Percentiles rank a stretch among this genome's conserved stretches.
These are phyloP conservation scores for Entomortierella lignicola DNA, from an alignment of 192 early-diverging fungal genomes.

Conservation along the genomic window DNA sequence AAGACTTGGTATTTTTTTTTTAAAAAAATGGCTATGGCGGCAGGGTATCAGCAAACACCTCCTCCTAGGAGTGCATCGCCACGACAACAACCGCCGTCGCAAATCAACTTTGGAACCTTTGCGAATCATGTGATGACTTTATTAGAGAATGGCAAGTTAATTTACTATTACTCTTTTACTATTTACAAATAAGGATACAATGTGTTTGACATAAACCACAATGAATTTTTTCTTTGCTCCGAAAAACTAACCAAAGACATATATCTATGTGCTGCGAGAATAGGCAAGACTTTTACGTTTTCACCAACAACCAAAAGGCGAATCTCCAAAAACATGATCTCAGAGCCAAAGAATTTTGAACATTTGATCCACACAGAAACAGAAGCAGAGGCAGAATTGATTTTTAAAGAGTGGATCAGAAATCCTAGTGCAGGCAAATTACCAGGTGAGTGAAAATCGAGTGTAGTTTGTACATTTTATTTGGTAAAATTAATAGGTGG, in stretches of 20 bases:
- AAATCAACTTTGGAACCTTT: constrained; percentile 53
- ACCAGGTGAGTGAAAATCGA: too few species aligned
- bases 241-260: background rate
- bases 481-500: too few species aligned
- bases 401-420: constrained; percentile 52
- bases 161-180: too few species aligned
- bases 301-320: constrained; percentile 36
- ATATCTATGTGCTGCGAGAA: background rate
- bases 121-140: constrained; percentile 49
- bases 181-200: too few species aligned
- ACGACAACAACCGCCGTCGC: constrained; percentile 40
- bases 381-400: constrained; percentile 46
- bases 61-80: constrained; percentile 17
- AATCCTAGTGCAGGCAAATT: constrained; percentile 49
- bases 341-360: constrained; percentile 54
- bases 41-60: constrained; percentile 31
- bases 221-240: background rate
- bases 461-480: too few species aligned
- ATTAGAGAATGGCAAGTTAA: constrained; percentile 49
- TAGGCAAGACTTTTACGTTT: constrained; percentile 49
- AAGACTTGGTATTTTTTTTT: too few species aligned
- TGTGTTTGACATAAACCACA: too few species aligned
- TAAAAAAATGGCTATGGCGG: constrained; percentile 52
- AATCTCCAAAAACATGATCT: constrained; percentile 56
- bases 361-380: constrained; percentile 59